Evolutionary conservation across 2,329 filamentous ascomycete species (phyloP).

Genomic region (Ophiognomonia clavigignenti-juglandacearum): DNA sequence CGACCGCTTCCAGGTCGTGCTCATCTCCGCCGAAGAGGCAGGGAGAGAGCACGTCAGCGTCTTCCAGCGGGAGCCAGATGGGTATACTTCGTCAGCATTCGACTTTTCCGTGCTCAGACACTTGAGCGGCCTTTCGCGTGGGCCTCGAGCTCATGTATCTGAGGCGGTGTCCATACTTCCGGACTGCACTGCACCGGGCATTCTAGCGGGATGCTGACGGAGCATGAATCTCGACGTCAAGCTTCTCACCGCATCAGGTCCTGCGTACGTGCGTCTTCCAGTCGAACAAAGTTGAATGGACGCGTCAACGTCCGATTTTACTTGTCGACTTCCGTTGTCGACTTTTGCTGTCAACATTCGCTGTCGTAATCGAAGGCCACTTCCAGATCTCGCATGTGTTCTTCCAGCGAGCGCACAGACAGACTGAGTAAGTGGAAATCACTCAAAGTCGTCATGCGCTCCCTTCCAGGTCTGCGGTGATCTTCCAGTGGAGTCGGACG

Average conservation of each 20-base stretch:
- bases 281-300: background rate
- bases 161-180: background rate
- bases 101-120: background rate
- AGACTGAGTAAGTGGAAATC: too few relatives aligned
- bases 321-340: background rate
- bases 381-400: background rate
- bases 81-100: background rate
- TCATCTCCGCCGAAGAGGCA: too few relatives aligned
- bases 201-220: background rate
- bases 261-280: background rate
- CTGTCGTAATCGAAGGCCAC: background rate
- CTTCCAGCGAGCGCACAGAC: background rate
- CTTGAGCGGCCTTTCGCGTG: background rate
- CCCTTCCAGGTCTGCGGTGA: background rate
- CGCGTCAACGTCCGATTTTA: background rate
- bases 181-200: background rate
- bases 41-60: background rate
- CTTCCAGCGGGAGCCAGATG: constrained; percentile 1
- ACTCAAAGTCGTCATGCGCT: too few relatives aligned
- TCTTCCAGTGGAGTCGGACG: constrained; percentile 9
- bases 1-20: constrained; percentile 10
- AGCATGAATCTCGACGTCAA: background rate
- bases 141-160: too few relatives aligned
- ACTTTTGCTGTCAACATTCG: too few relatives aligned
- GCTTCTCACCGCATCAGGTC: background rate